Base-by-base conservation (phyloP, 345 rosid genomes). In the Bruguiera parviflora region DNA sequence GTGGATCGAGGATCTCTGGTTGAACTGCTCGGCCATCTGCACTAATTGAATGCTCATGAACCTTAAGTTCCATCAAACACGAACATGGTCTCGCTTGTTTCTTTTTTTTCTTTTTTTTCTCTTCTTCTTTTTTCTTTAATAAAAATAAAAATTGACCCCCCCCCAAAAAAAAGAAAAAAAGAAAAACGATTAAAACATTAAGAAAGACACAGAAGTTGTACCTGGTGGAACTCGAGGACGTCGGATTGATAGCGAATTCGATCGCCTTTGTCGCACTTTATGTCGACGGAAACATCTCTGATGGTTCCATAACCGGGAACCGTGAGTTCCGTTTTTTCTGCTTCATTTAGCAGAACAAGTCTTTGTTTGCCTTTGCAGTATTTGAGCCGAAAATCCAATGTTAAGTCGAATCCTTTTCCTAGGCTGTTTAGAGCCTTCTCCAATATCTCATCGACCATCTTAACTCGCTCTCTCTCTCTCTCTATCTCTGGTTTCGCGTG, bases 221-320 rank as follows among this genome's bases (percentile, higher is more conserved):
- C 98, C 92, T 91, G 85, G 64, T 72, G 82, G 77, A 95, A 95
- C 24, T 83, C 89, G 7, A 95, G 96, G 69, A 92, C 83, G 71
- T 88, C 99, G 5, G 97, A 88, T 65, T 86, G 96, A 15, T 84
- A 85, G 21, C 97, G 86, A 68, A 79, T 71, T 0, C 86, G 85
- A 22, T 95, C 99, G n/a, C 99, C 99, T 77, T 95, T 92, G 66
- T 92, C 97, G 55, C 91, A 92, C 68, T 73, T 84, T 58, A 95
- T 87, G 71, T 90, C 96, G 39, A 69, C 24, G 33, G 99, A 82
- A 33, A 92, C 96, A 63, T 78, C 84, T 1, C 53, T n/a, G 25
- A 85, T 10, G 61, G 73, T 25, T 6, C 93, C 96, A 49, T 86
- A 90, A 21, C 96, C 86, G 11, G 96, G 99, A 28, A 92, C 43